Base-by-base conservation (phyloP, 2,329 filamentous ascomycete species). In the Aspergillus pseudoviridinutans region DNA sequence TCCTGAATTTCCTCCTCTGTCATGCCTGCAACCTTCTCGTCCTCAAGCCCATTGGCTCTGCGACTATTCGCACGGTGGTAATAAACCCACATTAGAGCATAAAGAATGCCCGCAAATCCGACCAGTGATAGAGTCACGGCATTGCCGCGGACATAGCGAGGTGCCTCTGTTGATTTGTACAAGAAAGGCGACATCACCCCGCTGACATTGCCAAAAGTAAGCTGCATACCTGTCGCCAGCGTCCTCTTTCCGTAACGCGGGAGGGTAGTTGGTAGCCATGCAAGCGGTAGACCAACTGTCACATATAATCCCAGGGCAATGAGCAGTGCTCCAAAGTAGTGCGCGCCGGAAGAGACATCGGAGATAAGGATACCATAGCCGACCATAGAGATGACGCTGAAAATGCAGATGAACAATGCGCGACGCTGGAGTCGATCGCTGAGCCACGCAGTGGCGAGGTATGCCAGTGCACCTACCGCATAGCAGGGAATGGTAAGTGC, bases 401-500 rank as follows among this genome's bases (percentile, higher is more conserved):
- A 88, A 10, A 84, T 68, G 29, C 88, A 81, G 25, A 82, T 82
- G 61, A 88, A 89, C 0, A 90, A 62, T 0, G 82, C 89, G 44
- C 90, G 83, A 56, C 78, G 80, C 72, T 91, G 88, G 60, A 81
- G 78, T 55, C 81, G 80, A 68, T 93, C 90, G 4, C 87, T 90
- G 49, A 89, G 72, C 65, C 81, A 83, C 0, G 89, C 89, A 2
- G 85, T 79, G 8, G 79, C 61, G 70, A 92, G 83, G 70, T 91
- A 92, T 0, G 82, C 83, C 5, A 87, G 78, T 0, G 89, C 89
- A 3, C 89, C 90, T 4, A 91, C 71, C 4, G 85, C 84, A 69
- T 92, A 92, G 72, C 88, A 91, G 0, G 90, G 90, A 50, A 93
- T 88, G 0, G 90, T 92, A 35, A 92, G 81, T 32, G 90, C 84